Conservation (phyloP, 2,329 filamentous ascomycete species). For the Corinectria fuckeliana region DNA sequence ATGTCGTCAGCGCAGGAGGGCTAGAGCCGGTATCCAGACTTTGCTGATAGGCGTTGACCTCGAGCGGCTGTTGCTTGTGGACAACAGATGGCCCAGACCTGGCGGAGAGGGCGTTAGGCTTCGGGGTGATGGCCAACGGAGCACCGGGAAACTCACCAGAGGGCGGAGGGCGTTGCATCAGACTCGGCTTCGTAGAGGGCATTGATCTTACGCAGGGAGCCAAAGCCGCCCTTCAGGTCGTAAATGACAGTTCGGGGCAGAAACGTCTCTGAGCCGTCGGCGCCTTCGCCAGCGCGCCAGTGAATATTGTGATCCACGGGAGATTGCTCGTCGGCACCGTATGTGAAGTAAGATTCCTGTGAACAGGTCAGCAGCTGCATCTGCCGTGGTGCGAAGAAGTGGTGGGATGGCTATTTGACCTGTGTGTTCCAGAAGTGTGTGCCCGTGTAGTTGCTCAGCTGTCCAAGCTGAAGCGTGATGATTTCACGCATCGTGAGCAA, state of each 20-base stretch:
- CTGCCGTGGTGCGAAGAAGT: neutral
- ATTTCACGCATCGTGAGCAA: conserved; percentile 81
- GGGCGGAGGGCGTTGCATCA: conserved; percentile 40
- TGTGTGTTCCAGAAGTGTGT: conserved; percentile 99
- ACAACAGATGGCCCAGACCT: conserved; percentile 73
- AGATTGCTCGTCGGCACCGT: conserved; percentile 57
- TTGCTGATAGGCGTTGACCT: conserved; percentile 76
- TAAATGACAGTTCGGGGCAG: conserved; percentile 92
- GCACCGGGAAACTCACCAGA: conserved; percentile 43
- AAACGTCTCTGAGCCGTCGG: conserved; percentile 88
- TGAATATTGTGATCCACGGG: conserved; percentile 68
- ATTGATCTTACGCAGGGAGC: conserved; percentile 85
- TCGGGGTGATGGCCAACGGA: neutral
- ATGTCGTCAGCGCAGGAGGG: conserved; percentile 69
- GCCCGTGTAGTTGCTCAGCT: conserved; percentile 89
- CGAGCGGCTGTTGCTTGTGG: conserved; percentile 71
- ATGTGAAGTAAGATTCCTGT: conserved; percentile 97
- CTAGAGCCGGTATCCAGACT: conserved; percentile 76
- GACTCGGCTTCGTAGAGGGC: conserved; percentile 74
- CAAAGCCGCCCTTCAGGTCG: conserved; percentile 93
- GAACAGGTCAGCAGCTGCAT: conserved; percentile 9
- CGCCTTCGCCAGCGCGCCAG: conserved; percentile 82
- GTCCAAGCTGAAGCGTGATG: conserved; percentile 89
- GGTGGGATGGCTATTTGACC: conserved; percentile 50
- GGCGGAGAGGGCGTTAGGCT: neutral